A percentile compares a stretch with the other conserved stretches of the same genome.
Evolutionary conservation across 2,329 filamentous ascomycete species (phyloP).

Genomic region (Aureobasidium melanogenum): DNA sequence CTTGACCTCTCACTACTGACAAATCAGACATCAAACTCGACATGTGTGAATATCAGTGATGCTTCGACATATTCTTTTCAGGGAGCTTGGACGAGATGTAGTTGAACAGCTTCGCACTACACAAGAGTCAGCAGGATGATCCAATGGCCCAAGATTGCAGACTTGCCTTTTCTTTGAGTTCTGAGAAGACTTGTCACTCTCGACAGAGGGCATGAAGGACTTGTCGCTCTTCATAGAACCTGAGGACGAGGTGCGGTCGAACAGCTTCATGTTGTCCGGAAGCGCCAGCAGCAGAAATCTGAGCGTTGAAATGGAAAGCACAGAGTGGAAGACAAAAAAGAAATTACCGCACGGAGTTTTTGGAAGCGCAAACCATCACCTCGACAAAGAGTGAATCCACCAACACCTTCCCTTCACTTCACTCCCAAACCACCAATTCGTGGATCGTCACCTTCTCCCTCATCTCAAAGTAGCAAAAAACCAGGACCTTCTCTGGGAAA

Average conservation of each 20-base stretch:
- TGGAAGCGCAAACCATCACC: not conserved
- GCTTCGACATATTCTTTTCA: too few relatives aligned
- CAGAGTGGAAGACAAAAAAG: not conserved
- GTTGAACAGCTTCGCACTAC: not conserved
- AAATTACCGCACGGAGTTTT: not conserved
- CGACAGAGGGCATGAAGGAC: not conserved
- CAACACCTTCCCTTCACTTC: not conserved
- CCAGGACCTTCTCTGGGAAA: not conserved
- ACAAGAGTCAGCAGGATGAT: not conserved
- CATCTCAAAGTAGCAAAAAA: not conserved
- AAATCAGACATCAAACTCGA: too few relatives aligned
- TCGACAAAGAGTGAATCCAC: not conserved
- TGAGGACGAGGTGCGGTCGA: not conserved
- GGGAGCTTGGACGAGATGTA: too few relatives aligned
- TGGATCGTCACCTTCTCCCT: not conserved
- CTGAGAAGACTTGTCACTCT: too few relatives aligned
- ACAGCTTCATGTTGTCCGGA: not conserved
- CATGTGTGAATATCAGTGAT: too few relatives aligned
- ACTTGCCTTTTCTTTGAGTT: not conserved
- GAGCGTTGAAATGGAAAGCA: not conserved
- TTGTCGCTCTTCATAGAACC: not conserved
- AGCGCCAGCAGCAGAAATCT: not conserved
- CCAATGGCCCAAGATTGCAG: not conserved
- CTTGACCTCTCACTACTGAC: not conserved
- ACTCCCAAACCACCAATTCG: not conserved